Percentiles rank a stretch among this genome's conserved stretches.
Evolutionary conservation across 345 rosid genomes (phyloP).

Genomic region (Linum trigynum): DNA sequence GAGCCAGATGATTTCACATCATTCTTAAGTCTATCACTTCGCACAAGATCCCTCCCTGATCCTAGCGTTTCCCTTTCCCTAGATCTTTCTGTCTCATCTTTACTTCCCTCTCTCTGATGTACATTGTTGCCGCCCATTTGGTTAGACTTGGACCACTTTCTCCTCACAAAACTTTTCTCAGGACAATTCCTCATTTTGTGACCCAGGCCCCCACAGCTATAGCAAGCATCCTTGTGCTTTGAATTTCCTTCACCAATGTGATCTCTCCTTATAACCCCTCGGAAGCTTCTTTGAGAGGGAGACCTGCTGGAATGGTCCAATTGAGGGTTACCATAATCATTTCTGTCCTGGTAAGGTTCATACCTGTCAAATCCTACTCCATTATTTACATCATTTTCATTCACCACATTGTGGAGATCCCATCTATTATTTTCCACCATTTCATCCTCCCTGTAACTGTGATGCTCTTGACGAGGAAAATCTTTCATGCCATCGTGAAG

Average conservation of each 20-base stretch:
- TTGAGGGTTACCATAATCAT: conserved; percentile 11
- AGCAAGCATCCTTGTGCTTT: conserved; percentile 18
- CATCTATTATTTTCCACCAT: conserved; percentile 28
- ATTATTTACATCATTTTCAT: conserved; percentile 17
- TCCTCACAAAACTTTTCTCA: conserved; percentile 10
- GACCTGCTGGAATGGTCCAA: conserved; percentile 17
- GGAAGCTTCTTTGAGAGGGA: conserved; percentile 13
- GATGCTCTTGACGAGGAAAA: conserved; percentile 13
- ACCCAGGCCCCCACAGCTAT: conserved; percentile 27
- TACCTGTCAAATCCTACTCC: conserved; percentile 23
- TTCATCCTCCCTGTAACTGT: conserved; percentile 18
- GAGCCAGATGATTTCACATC: conserved; percentile 16
- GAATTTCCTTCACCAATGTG: conserved; percentile 9
- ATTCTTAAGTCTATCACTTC: conserved; percentile 10
- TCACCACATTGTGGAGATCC: conserved; percentile 20
- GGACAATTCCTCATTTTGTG: conserved; percentile 33
- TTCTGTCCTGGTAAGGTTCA: conserved; percentile 13
- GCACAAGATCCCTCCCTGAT: conserved; percentile 10
- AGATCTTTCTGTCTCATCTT: conserved; percentile 14
- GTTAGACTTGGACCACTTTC: conserved; percentile 16
- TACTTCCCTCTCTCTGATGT: conserved; percentile 16
- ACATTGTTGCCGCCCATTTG: conserved; percentile 10
- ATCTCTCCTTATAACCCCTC: conserved; percentile 9
- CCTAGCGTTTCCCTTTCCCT: conserved; percentile 16
- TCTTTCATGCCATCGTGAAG: conserved; percentile 7